These are phyloP conservation scores for Cucurbita maxima DNA, from an alignment of 306 rosid species.

Conservation along the genomic window DNA sequence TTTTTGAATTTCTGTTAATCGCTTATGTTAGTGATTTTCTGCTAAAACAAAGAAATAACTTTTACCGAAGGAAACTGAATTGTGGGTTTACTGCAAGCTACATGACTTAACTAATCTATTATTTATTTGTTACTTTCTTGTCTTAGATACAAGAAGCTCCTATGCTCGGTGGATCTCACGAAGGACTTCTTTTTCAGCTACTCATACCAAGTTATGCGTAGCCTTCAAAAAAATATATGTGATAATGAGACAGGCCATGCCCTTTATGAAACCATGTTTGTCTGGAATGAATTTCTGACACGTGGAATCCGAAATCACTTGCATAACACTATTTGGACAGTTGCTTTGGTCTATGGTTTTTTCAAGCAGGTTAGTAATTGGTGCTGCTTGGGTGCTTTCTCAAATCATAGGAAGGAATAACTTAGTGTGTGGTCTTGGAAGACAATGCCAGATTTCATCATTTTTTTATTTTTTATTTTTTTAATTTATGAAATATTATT, in stretches of 20 bases:
- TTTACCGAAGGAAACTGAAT: neutral
- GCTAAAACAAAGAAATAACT: neutral
- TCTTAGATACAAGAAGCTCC: constrained; percentile 95
- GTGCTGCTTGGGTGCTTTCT: neutral
- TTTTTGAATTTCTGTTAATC: neutral
- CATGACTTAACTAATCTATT: constrained; percentile 13
- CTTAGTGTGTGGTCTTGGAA: neutral
- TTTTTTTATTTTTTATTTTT: neutral
- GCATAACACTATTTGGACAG: constrained; percentile 78
- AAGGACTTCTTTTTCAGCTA: constrained; percentile 99
- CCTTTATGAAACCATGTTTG: constrained; percentile 80
- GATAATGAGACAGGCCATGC: constrained; percentile 32
- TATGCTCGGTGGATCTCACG: constrained; percentile 89
- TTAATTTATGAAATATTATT: neutral
- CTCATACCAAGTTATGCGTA: constrained; percentile 84
- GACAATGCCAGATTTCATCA: neutral
- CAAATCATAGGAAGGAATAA: neutral
- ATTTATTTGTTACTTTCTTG: constrained; percentile 22
- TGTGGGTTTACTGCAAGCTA: neutral
- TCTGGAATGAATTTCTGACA: constrained; percentile 92
- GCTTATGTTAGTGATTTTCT: neutral
- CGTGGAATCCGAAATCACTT: constrained; percentile 72
- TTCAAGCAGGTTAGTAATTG: constrained; percentile 65
- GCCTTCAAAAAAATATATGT: constrained; percentile 83
- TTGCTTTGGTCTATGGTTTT: constrained; percentile 82